Base-by-base conservation (phyloP, 768 basidiomycete species). In the Chalciporus sphaerocephalus region DNA sequence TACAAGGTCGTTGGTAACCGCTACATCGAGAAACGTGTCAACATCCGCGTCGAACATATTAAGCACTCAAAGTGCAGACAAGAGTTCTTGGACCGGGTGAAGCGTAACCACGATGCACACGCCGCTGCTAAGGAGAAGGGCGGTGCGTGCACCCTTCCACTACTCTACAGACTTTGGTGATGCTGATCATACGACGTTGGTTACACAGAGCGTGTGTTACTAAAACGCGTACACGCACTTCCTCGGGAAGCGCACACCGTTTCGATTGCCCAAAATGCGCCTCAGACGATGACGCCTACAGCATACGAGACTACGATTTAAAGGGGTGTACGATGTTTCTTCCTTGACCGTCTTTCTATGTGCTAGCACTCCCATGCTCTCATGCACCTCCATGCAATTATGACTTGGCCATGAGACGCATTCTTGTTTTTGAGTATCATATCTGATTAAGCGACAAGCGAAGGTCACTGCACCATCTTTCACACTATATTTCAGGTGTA, bases 1-100 rank as follows among this genome's bases (percentile, higher is more conserved):
- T 83, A 95, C 87, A 99, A 99, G 73, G 79, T 97, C 64, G 95
- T 99, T 63, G 95, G 95, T 55, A 94, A 94, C 77, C 91, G 96
- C 58, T 99, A 95, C 85, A 73, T 99, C 47, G 93, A 98, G 78
- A 99, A 99, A 80, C 90, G 95, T 48, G 95, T 99, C 71, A 99
- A 98, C 84, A 73, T 96, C 74, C 88, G 91, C 54, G 79, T 93
- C 61, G 95, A 97, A 78, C 95, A 98, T 75, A 74, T 95, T 68
- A 81, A 73, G 62, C 95, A 97, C 81, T 97, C 94, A 60, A 92
- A 91, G 73, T 97, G 95, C 72, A 83, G 95, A 62, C 85, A 94
- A 72, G 95, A 97, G 71, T 99, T 99, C 75, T 74, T 96, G 67
- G 89, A 92, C 70, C 78, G 96, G 57, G 96, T 98, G 63, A 89